Percentiles rank a stretch among this genome's conserved stretches.
Conservation (phyloP, 306 rosid genomes). For the Acacia confusa region DNA sequence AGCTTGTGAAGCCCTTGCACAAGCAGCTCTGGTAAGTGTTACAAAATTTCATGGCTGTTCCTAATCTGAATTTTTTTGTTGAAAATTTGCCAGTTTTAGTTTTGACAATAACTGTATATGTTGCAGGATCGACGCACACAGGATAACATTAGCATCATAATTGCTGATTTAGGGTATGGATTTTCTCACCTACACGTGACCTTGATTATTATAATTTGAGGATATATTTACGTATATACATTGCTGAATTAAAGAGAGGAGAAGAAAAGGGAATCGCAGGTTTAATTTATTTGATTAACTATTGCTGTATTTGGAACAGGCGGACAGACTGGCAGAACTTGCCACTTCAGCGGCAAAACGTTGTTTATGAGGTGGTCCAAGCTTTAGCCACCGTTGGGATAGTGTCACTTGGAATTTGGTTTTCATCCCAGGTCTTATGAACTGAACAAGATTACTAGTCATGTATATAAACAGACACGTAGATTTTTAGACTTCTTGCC, state of each 20-base stretch:
- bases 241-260: too few species aligned
- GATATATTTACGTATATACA: too few species aligned
- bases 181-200: slow-evolving; percentile 3
- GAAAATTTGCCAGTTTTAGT: slow-evolving; percentile 2
- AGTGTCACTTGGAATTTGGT: slow-evolving; percentile 82
- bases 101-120: slow-evolving; percentile 8
- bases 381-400: slow-evolving; percentile 66
- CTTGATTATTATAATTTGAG: not conserved
- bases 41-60: slow-evolving; percentile 10
- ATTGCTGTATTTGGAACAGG: slow-evolving; percentile 23
- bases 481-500: slow-evolving; percentile 36
- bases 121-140: slow-evolving; percentile 76
- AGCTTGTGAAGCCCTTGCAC: slow-evolving; percentile 89
- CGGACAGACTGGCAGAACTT: slow-evolving; percentile 15
- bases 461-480: slow-evolving; percentile 47
- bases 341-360: slow-evolving; percentile 3
- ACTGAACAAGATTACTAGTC: slow-evolving; percentile 28
- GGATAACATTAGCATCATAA: slow-evolving; percentile 90
- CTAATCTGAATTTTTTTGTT: not conserved
- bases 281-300: not conserved
- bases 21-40: slow-evolving; percentile 86
- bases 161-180: slow-evolving; percentile 90
- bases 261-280: too few species aligned
- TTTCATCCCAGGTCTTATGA: slow-evolving; percentile 59
- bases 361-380: not conserved